Evolutionary conservation across 768 basidiomycete genomes (phyloP), one percentile per base, ranked within the genome.

Genomic region (Russula vinacea): DNA sequence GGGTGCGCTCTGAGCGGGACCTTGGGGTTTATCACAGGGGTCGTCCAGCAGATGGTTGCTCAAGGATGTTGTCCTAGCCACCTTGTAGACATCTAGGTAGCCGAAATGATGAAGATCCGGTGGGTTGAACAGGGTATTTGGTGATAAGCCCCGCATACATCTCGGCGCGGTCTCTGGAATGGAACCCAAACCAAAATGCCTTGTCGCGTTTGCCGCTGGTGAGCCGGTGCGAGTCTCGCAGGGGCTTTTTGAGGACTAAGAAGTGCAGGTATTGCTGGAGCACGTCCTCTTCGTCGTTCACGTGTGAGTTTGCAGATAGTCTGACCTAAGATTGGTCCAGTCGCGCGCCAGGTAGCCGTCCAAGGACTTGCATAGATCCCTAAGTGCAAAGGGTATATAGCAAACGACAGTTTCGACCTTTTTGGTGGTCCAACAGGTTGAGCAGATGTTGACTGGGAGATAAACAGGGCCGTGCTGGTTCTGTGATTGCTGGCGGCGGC

Each of bases 1-100:
- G 7, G 0, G 37, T 7, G 5, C 49, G 16, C 0, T 47, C 35
- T 0, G 5, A 3, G 1, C 1, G 17, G 22, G 1, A 0, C 16
- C 32, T 0, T 9, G 32, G 0, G 22, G n/a, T 10, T 10, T 3
- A 2, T 59, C 58, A 47, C 35, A 26, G 1, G 19, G 17, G 2
- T 59, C 47, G 0, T 26, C 22, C 2, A 50, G 0, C 0, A 49
- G 26, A 5, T 24, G 47, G 4, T 24, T 8, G 0, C 11, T 11
- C 0, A 24, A 17, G 5, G 50, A 37, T 1, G 37, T n/a, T 1
- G 17, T 35, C 0, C 17, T 4, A 1, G 58, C 58, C 0, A 59
- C 35, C 22, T 59, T 39, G 3, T 24, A 6, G 4, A 59, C 33
- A 0, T 59, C 58, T 11, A 39, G 10, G 5, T 26, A 50, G 6